Conservation (phyloP, 2,329 filamentous ascomycete genomes). For the Zopfia rhizophila region DNA sequence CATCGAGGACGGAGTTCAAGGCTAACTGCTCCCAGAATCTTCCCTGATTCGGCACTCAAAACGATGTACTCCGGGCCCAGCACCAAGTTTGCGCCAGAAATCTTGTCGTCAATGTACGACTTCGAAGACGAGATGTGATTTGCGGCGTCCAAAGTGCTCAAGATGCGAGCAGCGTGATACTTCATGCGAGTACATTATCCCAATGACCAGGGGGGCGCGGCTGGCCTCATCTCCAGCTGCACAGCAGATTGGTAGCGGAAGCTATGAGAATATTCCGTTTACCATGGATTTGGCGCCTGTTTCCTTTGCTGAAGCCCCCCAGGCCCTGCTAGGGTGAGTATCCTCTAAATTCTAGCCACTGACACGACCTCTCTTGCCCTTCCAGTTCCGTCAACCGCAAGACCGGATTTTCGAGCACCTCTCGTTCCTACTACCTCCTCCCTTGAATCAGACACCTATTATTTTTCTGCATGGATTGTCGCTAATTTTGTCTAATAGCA, state of each 20-base stretch:
- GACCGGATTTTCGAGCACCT: too few species aligned
- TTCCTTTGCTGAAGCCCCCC: conserved; percentile 2
- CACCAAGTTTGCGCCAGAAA: conserved; percentile 30
- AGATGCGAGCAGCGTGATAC: conserved; percentile 25
- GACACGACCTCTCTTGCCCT: too few species aligned
- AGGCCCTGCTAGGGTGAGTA: neutral
- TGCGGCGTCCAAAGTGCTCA: conserved; percentile 28
- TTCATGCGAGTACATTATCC: conserved; percentile 26
- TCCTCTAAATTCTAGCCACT: too few species aligned
- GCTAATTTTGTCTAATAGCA: too few species aligned
- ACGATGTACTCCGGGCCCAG: conserved; percentile 27
- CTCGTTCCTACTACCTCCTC: too few species aligned
- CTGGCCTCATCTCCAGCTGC: neutral
- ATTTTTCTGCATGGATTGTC: too few species aligned
- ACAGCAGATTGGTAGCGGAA: neutral
- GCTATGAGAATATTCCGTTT: neutral
- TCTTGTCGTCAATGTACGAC: conserved; percentile 29
- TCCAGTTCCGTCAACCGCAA: too few species aligned
- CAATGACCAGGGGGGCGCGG: conserved; percentile 25
- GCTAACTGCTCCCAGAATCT: conserved; percentile 24
- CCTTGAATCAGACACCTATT: too few species aligned
- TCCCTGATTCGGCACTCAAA: conserved; percentile 28
- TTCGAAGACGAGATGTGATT: conserved; percentile 30
- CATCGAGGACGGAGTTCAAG: conserved; percentile 3
- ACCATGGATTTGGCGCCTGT: neutral